Evolutionary conservation across 1,139 yeast genomes (phyloP), one percentile per base, ranked within the genome.

Genomic region (Diutina mesorugosa): DNA sequence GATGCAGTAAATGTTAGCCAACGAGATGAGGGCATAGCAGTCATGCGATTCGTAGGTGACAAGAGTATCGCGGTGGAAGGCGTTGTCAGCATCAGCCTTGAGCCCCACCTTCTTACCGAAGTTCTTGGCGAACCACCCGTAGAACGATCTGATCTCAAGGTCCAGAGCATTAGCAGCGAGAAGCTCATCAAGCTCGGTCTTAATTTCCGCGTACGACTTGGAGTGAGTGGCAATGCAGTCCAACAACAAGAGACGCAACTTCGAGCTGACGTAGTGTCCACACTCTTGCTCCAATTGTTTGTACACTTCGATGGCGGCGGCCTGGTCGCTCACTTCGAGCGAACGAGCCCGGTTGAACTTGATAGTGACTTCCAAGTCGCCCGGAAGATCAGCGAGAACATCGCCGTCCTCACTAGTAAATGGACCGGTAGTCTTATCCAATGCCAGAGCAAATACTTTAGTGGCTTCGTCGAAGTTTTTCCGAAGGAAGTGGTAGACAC

Each of bases 31-130:
- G 0, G 99, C 95, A 69, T 91, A 93, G 54, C 85, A 74, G 69
- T 93, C 99, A 67, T 90, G 97, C 1, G 90, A 84, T 67, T 91
- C 90, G 65, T 80, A 83, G 58, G 87, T 84, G 45, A 85, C 87
- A 62, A 93, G 77, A 0, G 99, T 90, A 56, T 86, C 88, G 68
- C 89, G 89, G 67, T 88, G 91, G 66, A 89, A 96, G 29, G 79
- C 75, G 59, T 89, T 85, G 67, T 90, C 97, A 46, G 80, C 70
- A 61, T 81, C 85, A 28, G 83, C 81, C 57, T 73, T 77, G 59
- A 78, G 72, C 9, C 81, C 83, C 56, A 80, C 66, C 61, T 78
- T 80, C 62, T 85, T 87, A 45, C 79, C 79, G 60, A 78, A 81
- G 56, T 80, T 79, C 60, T 80, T 79, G 60, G 90, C 73, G 66